phyloP scores from a whole-genome alignment of 768 basidiomycete species.

The Kwoniella europaea region DNA sequence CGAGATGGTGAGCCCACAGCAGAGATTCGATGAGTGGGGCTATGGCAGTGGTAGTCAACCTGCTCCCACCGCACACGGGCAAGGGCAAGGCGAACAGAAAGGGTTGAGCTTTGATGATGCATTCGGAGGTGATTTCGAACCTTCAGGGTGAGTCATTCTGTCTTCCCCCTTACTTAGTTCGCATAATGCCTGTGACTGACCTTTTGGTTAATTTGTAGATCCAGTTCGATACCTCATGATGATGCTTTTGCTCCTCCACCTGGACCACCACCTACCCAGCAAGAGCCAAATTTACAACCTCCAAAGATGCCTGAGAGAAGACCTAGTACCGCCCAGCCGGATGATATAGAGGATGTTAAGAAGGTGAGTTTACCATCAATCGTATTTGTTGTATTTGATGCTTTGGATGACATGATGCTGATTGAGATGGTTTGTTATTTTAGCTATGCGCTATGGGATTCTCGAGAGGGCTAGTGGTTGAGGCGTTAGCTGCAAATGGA shows the following conservation, averaged over 20 bases:
- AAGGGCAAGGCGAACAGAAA: slow-evolving; percentile 1
- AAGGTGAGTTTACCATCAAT: slow-evolving; percentile 55
- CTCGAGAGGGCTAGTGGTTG: slow-evolving; percentile 76
- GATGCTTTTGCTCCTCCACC: slow-evolving; percentile 53
- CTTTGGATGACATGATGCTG: slow-evolving; percentile 61
- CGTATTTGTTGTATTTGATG: neutral
- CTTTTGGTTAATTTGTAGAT: neutral
- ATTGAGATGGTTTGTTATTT: slow-evolving; percentile 65
- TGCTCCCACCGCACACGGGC: neutral
- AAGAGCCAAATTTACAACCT: slow-evolving; percentile 31
- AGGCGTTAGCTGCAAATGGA: slow-evolving; percentile 79
- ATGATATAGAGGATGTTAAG: slow-evolving; percentile 58
- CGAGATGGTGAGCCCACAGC: slow-evolving; percentile 51
- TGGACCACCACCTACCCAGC: slow-evolving; percentile 49
- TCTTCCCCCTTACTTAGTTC: neutral
- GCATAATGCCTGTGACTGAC: neutral
- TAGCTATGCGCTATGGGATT: slow-evolving; percentile 90
- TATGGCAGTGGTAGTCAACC: slow-evolving; percentile 15
- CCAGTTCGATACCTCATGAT: slow-evolving; percentile 57
- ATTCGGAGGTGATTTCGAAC: slow-evolving; percentile 60
- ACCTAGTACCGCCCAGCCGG: slow-evolving; percentile 47
- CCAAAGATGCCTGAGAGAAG: slow-evolving; percentile 31
- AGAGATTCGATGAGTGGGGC: slow-evolving; percentile 42
- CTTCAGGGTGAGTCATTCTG: slow-evolving; percentile 35
- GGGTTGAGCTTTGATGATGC: slow-evolving; percentile 62